Conservation (phyloP, 257 asterid genomes). For the Lycium ferocissimum region DNA sequence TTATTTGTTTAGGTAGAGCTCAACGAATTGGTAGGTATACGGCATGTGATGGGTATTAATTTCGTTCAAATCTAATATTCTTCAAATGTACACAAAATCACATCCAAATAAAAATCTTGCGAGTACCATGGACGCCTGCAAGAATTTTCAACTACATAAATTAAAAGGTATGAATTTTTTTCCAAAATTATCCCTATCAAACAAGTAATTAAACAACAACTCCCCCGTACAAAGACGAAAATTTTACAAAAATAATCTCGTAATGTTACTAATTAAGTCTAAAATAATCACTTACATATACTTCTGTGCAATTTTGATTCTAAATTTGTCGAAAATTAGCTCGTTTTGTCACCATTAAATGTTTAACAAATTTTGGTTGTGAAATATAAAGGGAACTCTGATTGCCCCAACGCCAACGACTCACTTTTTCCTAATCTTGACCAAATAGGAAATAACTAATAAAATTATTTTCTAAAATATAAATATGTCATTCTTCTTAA, state of each 20-base stretch:
- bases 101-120: background rate
- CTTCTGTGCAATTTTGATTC: background rate
- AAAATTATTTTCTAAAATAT: background rate
- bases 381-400: no score
- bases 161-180: background rate
- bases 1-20: constrained; percentile 4
- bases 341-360: no score
- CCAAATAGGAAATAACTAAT: background rate
- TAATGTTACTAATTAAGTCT: no score
- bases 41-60: background rate
- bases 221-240: background rate
- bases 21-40: background rate
- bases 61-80: background rate
- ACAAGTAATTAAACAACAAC: no score
- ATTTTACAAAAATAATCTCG: background rate
- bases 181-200: background rate
- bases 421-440: no score
- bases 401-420: no score
- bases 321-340: background rate
- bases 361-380: no score
- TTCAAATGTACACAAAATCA: background rate
- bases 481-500: background rate
- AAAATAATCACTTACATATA: background rate
- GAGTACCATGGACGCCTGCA: background rate
- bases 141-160: background rate